Base-by-base conservation (phyloP, 495 filamentous ascomycete species). In the Hypoxylon fragiforme region DNA sequence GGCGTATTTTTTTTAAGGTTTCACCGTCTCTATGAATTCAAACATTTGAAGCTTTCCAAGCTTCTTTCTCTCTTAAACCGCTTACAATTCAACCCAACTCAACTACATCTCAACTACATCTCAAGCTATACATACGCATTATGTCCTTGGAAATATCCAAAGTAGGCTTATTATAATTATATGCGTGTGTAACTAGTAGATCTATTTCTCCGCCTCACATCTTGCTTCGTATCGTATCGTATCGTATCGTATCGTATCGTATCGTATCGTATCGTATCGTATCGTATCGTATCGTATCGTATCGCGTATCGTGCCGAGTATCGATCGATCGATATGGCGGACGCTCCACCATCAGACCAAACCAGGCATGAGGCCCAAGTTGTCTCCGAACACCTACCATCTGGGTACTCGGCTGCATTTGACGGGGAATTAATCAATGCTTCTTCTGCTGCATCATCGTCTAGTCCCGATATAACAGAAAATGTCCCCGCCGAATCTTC, bases 401-500 rank as follows among this genome's bases (percentile, higher is more conserved):
- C 73, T 7, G 75, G 75, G n/a, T 76, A 70, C 55, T 75, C 73
- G 19, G 73, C 73, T 35, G 71, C 66, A 32, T 77, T 73, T 37
- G 64, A 71, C 37, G 60, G 63, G 35, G 54, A 36, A 19, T 28
- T 37, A 28, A 13, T 1, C 39, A 46, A 21, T 13, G 1, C n/a
- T 14, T 64, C 67, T 56, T 65, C 68, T 14, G 41, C 44, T 11
- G 66, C 57, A 19, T 69, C 70, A 2, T 51, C 67, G 4, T 73
- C 59, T 4, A 61, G 71, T 15, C 74, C 65, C 6, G 68, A 58
- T 4, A 63, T 61, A 3, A 66, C 44, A 1, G 70, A 67, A 3
- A 63, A 61, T 8, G 64, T 64, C 7, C 62, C 24, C 20, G 62
- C 73, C 22, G 78, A 84, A 51, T 85, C 82, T 11, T 85, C 85